phyloP scores from a whole-genome alignment of 805 yeast genomes.

The Wickerhamiella brachini region DNA sequence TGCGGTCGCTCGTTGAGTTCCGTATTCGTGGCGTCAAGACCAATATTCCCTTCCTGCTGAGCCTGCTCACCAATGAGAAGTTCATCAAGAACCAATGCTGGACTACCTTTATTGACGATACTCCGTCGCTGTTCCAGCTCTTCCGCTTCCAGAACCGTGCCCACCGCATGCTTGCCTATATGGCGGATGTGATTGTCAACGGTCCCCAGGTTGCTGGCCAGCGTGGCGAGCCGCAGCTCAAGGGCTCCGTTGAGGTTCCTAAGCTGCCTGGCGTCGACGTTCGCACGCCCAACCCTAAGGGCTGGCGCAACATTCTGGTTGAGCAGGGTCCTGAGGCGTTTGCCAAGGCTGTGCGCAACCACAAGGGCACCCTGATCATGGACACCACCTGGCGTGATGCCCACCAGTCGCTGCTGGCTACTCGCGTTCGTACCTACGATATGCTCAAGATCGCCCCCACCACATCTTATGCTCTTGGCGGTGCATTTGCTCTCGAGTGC shows the following conservation, averaged over 20 bases:
- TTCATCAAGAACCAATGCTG: slow-evolving; percentile 81
- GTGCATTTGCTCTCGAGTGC: slow-evolving; percentile 93
- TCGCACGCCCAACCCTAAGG: slow-evolving; percentile 45
- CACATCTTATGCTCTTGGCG: slow-evolving; percentile 78
- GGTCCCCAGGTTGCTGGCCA: slow-evolving; percentile 96
- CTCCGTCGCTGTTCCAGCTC: slow-evolving; percentile 92
- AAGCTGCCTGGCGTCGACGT: slow-evolving; percentile 54
- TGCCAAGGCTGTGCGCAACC: slow-evolving; percentile 73
- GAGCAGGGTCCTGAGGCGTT: slow-evolving; percentile 80
- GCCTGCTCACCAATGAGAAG: slow-evolving; percentile 78
- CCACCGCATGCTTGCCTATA: slow-evolving; percentile 75
- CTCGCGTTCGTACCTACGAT: slow-evolving; percentile 93
- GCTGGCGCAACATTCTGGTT: slow-evolving; percentile 85
- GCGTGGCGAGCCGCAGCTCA: slow-evolving; percentile 76
- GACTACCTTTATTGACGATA: slow-evolving; percentile 98
- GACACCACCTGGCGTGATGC: slow-evolving; percentile 99
- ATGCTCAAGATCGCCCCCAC: slow-evolving; percentile 83
- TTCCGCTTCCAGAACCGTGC: slow-evolving; percentile 94
- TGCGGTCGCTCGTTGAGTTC: slow-evolving; percentile 91
- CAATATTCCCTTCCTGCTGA: slow-evolving; percentile 89
- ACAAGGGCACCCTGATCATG: slow-evolving; percentile 82
- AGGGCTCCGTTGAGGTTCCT: slow-evolving; percentile 65
- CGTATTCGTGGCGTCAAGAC: slow-evolving; percentile 99
- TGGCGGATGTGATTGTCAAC: slow-evolving; percentile 88
- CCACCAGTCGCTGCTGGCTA: slow-evolving; percentile 92